Base-by-base conservation (phyloP, 192 early-diverging fungal species). In the Gonapodya sp. region DNA sequence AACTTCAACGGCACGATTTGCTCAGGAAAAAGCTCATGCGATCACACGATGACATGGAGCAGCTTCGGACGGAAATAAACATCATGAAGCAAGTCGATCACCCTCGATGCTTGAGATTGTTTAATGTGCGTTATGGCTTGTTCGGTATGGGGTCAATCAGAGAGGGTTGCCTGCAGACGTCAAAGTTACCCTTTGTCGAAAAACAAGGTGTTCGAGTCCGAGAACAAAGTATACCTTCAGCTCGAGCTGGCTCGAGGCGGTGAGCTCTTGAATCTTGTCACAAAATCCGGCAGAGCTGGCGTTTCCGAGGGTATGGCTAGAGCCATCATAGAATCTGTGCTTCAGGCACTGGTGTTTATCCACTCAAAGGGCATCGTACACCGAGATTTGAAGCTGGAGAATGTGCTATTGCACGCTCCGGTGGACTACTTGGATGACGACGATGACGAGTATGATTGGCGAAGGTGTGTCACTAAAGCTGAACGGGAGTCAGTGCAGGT, bases 41-140 rank as follows among this genome's bases (percentile, higher is more conserved):
- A 64, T 16, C 8, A 16, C 8, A 24, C 46, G 34, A 77, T 16
- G 75, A 77, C 75, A 18, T 16, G 8, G 31, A 32, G 75, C 75
- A 77, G 75, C 75, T 77, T 33, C 8, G 8, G 8, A 77, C 18
- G 75, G 75, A 77, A 33, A 77, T 77, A 18, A 8, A 34, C 2
- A 77, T 77, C 75, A 77, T 77, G 75, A 77, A 77, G 75, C 2
- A 2, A 2, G 30, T 77, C 75, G 75, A 77, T 33, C 2, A 77
- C 75, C 18, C 75, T 2, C 14, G 34, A 14, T 32, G 18, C 75
- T 18, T 77, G 75, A 18, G 31, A 8, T 34, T 77, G 8, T 18
- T 31, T 8, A 34, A 77, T 8, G n/a, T n/a, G n/a, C n/a, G n/a
- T n/a, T n/a, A n/a, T n/a, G n/a, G n/a, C n/a, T n/a, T n/a, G n/a